Evolutionary conservation across 2,329 filamentous ascomycete species (phyloP).

Genomic region (Paraconiothyrium sp.): DNA sequence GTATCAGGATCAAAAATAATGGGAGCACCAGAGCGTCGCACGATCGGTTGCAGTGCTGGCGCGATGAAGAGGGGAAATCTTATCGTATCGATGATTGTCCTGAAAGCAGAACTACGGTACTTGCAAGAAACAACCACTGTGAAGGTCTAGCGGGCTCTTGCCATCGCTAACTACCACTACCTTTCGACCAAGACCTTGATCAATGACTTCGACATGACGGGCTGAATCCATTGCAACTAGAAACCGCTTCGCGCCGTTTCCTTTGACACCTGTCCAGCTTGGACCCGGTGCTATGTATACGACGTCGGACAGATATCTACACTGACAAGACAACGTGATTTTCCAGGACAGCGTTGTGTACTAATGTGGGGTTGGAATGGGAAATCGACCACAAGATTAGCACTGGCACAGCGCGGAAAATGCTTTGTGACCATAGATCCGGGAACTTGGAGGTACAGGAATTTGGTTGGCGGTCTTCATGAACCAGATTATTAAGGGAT

Average conservation of each 20-base stretch:
- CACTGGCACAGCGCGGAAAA: constrained; percentile 6
- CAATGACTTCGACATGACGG: constrained; percentile 8
- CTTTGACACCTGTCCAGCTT: constrained; percentile 18
- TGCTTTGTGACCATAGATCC: constrained; percentile 21
- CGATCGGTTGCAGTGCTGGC: constrained; percentile 16
- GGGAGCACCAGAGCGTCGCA: constrained; percentile 12
- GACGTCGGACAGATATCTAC: constrained; percentile 20
- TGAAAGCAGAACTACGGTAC: constrained; percentile 20
- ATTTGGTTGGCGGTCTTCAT: constrained; percentile 21
- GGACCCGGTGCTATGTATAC: constrained; percentile 19
- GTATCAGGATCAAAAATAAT: constrained; percentile 13
- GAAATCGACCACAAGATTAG: constrained; percentile 19
- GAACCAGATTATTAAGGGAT: constrained; percentile 6
- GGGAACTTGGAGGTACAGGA: constrained; percentile 15
- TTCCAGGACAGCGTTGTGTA: constrained; percentile 19
- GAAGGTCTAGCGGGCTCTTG: constrained; percentile 15
- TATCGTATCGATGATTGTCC: constrained; percentile 12
- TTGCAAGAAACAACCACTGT: constrained; percentile 16
- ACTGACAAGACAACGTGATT: constrained; percentile 15
- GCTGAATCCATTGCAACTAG: constrained; percentile 12
- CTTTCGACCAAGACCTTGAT: constrained; percentile 21
- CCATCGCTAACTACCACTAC: constrained; percentile 18
- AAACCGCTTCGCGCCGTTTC: constrained; percentile 13
- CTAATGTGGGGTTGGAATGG: constrained; percentile 16
- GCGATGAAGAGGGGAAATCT: constrained; percentile 8